These are phyloP conservation scores for Ophiostoma novo-ulmi DNA, from an alignment of 2,329 filamentous ascomycete species.

Conservation along the genomic window DNA sequence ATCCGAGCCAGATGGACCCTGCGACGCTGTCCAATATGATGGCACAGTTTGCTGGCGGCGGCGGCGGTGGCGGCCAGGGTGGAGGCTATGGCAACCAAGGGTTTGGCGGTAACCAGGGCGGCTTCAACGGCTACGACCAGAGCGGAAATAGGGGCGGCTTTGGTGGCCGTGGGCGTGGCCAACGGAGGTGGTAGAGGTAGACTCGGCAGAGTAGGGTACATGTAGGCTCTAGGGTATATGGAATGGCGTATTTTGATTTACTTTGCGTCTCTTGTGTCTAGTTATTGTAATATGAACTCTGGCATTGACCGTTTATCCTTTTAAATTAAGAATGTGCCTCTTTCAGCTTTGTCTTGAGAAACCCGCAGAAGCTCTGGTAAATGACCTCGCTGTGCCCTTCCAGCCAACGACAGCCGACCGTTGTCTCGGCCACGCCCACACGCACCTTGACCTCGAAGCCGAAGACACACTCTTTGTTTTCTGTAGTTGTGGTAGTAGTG, in stretches of 20 bases:
- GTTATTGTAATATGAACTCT: not conserved
- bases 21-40: conserved; percentile 56
- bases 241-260: not conserved
- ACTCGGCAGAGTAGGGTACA: not conserved
- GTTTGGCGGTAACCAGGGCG: conserved; percentile 35
- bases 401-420: conserved; percentile 61
- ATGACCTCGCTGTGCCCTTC: conserved; percentile 67
- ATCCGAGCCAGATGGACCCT: conserved; percentile 62
- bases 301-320: not conserved
- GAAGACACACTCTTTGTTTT: conserved; percentile 41
- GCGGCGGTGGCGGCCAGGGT: conserved; percentile 44
- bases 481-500: not conserved
- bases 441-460: conserved; percentile 55
- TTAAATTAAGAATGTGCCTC: conserved; percentile 16
- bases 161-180: conserved; percentile 33
- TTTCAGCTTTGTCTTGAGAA: conserved; percentile 56
- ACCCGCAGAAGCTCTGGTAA: conserved; percentile 85
- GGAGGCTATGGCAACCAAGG: conserved; percentile 36
- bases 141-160: conserved; percentile 32
- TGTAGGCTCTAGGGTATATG: not conserved
- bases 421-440: conserved; percentile 39
- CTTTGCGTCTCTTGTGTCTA: not conserved
- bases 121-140: conserved; percentile 40
- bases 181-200: conserved; percentile 27
- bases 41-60: conserved; percentile 47